These are phyloP conservation scores for Phaeotremella fagi DNA, from an alignment of 768 basidiomycete genomes.

Conservation along the genomic window DNA sequence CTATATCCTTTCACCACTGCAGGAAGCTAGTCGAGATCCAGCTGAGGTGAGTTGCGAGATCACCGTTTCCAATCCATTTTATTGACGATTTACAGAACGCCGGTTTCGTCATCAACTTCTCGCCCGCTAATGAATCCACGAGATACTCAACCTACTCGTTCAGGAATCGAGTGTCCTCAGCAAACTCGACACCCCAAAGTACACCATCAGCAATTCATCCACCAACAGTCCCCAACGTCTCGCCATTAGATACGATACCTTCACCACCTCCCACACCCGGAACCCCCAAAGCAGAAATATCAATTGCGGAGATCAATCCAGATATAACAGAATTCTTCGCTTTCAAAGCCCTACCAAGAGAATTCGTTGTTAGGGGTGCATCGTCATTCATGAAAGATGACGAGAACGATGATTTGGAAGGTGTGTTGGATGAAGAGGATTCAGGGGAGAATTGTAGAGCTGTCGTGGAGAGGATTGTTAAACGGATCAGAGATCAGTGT, in stretches of 20 bases:
- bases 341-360: constrained; percentile 49
- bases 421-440: constrained; percentile 55
- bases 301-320: neutral
- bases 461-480: constrained; percentile 69
- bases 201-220: neutral
- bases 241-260: constrained; percentile 63
- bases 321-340: constrained; percentile 44
- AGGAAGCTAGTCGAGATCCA: constrained; percentile 84
- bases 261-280: constrained; percentile 45
- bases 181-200: constrained; percentile 2
- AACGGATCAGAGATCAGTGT: constrained; percentile 65
- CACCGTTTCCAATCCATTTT: neutral
- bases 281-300: neutral
- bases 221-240: constrained; percentile 64
- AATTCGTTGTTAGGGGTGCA: constrained; percentile 26
- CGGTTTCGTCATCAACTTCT: constrained; percentile 80
- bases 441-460: constrained; percentile 64
- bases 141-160: constrained; percentile 81
- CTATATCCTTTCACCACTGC: constrained; percentile 88
- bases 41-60: constrained; percentile 52
- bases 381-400: constrained; percentile 9
- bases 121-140: constrained; percentile 64
- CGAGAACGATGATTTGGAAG: constrained; percentile 29
- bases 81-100: constrained; percentile 55
- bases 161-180: constrained; percentile 55